These are phyloP conservation scores for Suillus luteus DNA, from an alignment of 768 basidiomycete species.

Conservation along the genomic window DNA sequence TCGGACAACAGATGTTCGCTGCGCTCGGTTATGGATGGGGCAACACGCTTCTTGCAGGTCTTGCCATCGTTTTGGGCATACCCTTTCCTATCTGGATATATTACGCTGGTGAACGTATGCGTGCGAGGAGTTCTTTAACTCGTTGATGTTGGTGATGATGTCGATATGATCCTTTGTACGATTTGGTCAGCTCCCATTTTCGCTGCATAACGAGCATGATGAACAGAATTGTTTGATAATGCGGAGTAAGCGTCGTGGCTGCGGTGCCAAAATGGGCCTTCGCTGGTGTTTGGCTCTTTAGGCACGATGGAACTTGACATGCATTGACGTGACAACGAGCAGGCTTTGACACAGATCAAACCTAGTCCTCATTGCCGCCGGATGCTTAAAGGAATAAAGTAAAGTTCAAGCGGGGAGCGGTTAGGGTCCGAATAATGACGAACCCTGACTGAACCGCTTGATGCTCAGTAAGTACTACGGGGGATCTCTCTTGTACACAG, in stretches of 20 bases:
- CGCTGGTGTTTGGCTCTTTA: neutral
- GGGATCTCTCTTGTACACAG: too few relatives aligned
- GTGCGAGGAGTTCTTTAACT: neutral
- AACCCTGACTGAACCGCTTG: too few relatives aligned
- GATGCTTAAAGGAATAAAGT: too few relatives aligned
- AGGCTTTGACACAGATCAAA: too few relatives aligned
- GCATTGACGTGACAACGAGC: neutral
- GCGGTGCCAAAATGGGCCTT: neutral
- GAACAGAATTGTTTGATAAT: too few relatives aligned
- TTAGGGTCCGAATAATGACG: too few relatives aligned
- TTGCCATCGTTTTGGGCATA: neutral
- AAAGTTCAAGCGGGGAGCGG: too few relatives aligned
- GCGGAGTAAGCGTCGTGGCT: neutral
- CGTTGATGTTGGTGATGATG: constrained; percentile 23
- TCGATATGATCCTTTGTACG: too few relatives aligned
- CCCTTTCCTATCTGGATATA: neutral
- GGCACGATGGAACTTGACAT: neutral
- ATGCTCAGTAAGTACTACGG: too few relatives aligned
- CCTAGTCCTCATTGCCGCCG: too few relatives aligned
- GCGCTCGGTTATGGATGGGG: neutral
- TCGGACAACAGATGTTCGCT: neutral
- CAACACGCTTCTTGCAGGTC: neutral
- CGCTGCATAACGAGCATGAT: too few relatives aligned
- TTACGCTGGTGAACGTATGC: neutral
- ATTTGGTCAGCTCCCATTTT: too few relatives aligned